Conservation (phyloP, 169 alveolate genomes). For the Amoebophrya sp. region DNA sequence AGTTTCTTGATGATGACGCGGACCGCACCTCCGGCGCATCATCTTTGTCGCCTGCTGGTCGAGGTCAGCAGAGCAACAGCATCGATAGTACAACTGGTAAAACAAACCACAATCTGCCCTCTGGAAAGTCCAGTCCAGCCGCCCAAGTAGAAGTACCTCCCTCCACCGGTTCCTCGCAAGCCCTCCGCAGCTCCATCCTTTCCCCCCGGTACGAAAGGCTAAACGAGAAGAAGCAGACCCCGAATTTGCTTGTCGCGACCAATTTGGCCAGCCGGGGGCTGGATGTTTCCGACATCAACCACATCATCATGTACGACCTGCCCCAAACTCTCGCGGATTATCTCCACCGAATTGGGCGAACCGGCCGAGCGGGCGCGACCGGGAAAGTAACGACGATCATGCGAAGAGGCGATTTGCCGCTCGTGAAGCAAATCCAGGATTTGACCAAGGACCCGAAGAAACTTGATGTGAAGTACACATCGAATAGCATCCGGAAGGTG, state of each 20-base stretch:
- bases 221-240: background rate
- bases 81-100: background rate
- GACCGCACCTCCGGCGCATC: too few species aligned
- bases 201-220: background rate
- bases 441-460: background rate
- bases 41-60: too few species aligned
- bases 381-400: slow-evolving; percentile 69
- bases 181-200: background rate
- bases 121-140: background rate
- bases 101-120: too few species aligned
- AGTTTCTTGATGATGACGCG: too few species aligned
- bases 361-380: slow-evolving; percentile 96
- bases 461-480: background rate
- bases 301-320: slow-evolving; percentile 91
- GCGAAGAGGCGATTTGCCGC: slow-evolving; percentile 34
- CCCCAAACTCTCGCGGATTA: slow-evolving; percentile 86
- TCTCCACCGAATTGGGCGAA: slow-evolving; percentile 90
- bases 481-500: background rate
- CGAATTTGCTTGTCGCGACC: slow-evolving; percentile 90
- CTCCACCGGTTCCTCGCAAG: background rate
- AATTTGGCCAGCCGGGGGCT: slow-evolving; percentile 96
- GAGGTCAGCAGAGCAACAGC: background rate
- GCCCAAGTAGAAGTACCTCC: too few species aligned
- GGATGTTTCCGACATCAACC: slow-evolving; percentile 86
- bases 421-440: slow-evolving; percentile 36